Evolutionary conservation across 192 early-diverging fungal genomes (phyloP).

Genomic region (Coemansia asiatica): DNA sequence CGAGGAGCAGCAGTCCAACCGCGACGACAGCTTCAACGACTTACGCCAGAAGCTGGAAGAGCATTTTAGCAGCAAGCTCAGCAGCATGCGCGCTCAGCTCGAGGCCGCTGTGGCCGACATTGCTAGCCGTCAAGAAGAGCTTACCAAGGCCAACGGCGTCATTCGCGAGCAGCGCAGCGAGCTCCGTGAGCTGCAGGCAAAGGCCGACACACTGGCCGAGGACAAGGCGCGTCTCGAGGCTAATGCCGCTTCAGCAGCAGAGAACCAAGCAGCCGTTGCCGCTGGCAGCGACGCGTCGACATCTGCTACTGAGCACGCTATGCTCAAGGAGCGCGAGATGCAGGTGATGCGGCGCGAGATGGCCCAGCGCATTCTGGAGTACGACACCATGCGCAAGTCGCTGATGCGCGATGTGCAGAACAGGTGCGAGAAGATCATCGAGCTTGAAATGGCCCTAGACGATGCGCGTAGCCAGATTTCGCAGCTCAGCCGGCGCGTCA

Average conservation of each 20-base stretch:
- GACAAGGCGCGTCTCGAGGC: conserved; percentile 18
- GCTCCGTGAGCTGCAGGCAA: conserved; percentile 36
- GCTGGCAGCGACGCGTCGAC: conserved; percentile 24
- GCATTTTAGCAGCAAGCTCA: conserved; percentile 80
- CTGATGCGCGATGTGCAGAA: conserved; percentile 97
- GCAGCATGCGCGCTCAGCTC: conserved; percentile 67
- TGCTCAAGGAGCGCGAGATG: conserved; percentile 59
- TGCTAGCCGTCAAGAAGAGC: conserved; percentile 63
- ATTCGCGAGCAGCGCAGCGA: conserved; percentile 36
- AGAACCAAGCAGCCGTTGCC: conserved; percentile 6
- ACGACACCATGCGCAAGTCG: conserved; percentile 98
- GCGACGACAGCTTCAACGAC: conserved; percentile 74
- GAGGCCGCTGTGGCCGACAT: conserved; percentile 50
- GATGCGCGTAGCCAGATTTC: conserved; percentile 95
- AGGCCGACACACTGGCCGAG: conserved; percentile 32
- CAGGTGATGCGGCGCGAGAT: conserved; percentile 53
- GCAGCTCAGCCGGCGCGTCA: conserved; percentile 77
- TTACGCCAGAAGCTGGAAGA: conserved; percentile 81
- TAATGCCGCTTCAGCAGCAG: conserved; percentile 3
- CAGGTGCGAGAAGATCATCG: conserved; percentile 96
- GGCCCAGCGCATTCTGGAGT: conserved; percentile 80
- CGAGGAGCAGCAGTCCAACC: conserved; percentile 50
- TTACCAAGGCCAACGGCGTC: conserved; percentile 59
- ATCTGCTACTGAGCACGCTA: conserved; percentile 48
- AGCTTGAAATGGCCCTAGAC: conserved; percentile 95